A percentile compares a stretch with the other conserved stretches of the same genome.
Conservation (phyloP, 805 yeast species). For the Kuraishia molischiana region DNA sequence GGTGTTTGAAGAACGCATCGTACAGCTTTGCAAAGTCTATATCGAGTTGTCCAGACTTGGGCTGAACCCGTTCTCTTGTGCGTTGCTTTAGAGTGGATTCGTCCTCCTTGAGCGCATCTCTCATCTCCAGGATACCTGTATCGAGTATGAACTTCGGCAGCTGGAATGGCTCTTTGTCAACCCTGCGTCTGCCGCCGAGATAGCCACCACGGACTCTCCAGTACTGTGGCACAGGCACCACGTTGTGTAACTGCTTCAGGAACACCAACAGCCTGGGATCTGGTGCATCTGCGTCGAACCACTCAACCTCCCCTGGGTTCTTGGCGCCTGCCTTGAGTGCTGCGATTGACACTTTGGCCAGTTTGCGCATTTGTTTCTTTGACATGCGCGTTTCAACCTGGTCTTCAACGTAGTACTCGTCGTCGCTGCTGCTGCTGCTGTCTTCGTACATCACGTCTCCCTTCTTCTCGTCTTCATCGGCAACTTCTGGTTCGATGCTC, state of each 20-base stretch:
- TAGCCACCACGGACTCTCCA: constrained; percentile 80
- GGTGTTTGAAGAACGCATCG: constrained; percentile 80
- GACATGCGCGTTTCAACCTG: constrained; percentile 19
- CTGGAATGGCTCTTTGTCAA: constrained; percentile 62
- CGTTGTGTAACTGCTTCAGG: constrained; percentile 56
- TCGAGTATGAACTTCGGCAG: constrained; percentile 70
- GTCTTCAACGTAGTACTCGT: constrained; percentile 14
- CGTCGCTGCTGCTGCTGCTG: constrained; percentile 9
- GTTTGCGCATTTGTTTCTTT: constrained; percentile 40
- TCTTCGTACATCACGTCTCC: constrained; percentile 13
- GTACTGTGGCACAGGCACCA: constrained; percentile 70
- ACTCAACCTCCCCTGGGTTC: constrained; percentile 70
- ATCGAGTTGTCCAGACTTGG: constrained; percentile 78
- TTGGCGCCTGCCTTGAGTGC: constrained; percentile 49
- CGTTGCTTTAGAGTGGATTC: constrained; percentile 56
- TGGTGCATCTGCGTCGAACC: constrained; percentile 79
- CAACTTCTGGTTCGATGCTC: neutral
- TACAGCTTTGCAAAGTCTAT: constrained; percentile 75
- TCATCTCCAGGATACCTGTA: constrained; percentile 84
- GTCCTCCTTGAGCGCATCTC: constrained; percentile 47
- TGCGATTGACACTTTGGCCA: constrained; percentile 54
- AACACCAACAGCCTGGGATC: constrained; percentile 62
- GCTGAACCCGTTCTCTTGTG: constrained; percentile 79
- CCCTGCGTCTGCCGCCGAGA: constrained; percentile 52
- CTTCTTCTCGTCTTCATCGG: constrained; percentile 3